These are phyloP conservation scores for Senna tora DNA, from an alignment of 306 rosid species.

Conservation along the genomic window DNA sequence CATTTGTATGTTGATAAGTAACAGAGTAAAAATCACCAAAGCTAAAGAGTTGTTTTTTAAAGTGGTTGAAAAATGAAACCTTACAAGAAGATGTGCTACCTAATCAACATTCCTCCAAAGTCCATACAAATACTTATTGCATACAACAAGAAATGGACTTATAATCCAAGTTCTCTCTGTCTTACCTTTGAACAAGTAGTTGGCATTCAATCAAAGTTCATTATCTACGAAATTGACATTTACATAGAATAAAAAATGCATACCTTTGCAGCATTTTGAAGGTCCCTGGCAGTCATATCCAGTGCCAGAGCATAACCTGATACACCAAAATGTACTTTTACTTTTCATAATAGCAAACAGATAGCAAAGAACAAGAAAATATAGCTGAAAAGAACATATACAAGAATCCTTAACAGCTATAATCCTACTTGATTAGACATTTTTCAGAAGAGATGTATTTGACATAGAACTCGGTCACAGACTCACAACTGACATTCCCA, in stretches of 20 bases:
- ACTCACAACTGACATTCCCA: not conserved
- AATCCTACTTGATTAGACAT: not conserved
- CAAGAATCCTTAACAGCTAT: not conserved
- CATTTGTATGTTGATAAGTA: not conserved
- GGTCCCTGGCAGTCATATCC: slow-evolving; percentile 96
- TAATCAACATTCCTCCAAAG: not conserved
- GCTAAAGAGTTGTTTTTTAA: not conserved
- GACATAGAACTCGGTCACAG: not conserved
- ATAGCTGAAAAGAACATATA: not conserved
- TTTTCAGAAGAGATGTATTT: not conserved
- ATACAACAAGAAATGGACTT: not conserved
- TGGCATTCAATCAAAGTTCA: not conserved
- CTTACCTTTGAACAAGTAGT: not conserved
- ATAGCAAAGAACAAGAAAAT: slow-evolving; percentile 11
- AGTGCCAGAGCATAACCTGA: slow-evolving; percentile 94
- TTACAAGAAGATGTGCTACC: not conserved
- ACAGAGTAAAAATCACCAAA: not conserved
- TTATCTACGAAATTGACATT: not conserved
- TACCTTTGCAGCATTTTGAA: slow-evolving; percentile 89
- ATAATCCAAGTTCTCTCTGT: not conserved
- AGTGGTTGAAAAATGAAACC: slow-evolving; percentile 11
- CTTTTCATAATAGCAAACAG: not conserved
- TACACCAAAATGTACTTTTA: slow-evolving; percentile 26
- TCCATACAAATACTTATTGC: not conserved
- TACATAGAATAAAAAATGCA: not conserved